Base-by-base conservation (phyloP, 78 protist species). In the Dictyostelium firmibasis region DNA sequence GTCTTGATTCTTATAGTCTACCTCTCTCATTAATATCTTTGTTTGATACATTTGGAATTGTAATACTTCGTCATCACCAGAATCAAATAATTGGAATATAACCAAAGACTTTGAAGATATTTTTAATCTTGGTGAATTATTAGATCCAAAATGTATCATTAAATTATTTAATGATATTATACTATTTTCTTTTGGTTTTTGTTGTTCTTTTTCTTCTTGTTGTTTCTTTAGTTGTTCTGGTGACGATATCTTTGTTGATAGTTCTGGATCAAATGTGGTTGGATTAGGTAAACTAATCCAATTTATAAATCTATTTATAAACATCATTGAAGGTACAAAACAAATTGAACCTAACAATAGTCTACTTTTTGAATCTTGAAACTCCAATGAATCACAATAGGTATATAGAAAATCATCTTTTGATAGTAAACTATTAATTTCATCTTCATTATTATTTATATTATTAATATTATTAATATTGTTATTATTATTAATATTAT, bases 251-350 rank as follows among this genome's bases (percentile, higher is more conserved):
- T 53, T 53, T 33, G 27, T 57, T 13, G 64, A 43, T 47, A 13
- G 10, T 76, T 16, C 36, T 9, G 62, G 14, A 7, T 76, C 77
- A 27, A 25, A 25, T 31, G 36, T 11, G 11, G 11, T 43, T 78
- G 41, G 41, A 10, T 62, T 14, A 8, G 72, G 72, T 62, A 62
- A 9, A n/a, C 53, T 47, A 14, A 81, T 57, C 86, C 86, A 81
- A 57, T 81, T n/a, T 57, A 81, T 10, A 27, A 81, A 57, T 53
- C 60, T n/a, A 57, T 81, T 81, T 25, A 81, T 81, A 25, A 81
- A 81, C 5, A 33, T 57, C 74, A 81, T 81, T 57, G 86, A 81
- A 9, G 86, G 86, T 14, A 81, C 74, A n/a, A 81, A 81, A 53
- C 74, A 81, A 31, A 81, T 53, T 25, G 41, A 44, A 81, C 86